phyloP scores from a whole-genome alignment of 768 basidiomycete genomes.

The Pisolithus sp. region DNA sequence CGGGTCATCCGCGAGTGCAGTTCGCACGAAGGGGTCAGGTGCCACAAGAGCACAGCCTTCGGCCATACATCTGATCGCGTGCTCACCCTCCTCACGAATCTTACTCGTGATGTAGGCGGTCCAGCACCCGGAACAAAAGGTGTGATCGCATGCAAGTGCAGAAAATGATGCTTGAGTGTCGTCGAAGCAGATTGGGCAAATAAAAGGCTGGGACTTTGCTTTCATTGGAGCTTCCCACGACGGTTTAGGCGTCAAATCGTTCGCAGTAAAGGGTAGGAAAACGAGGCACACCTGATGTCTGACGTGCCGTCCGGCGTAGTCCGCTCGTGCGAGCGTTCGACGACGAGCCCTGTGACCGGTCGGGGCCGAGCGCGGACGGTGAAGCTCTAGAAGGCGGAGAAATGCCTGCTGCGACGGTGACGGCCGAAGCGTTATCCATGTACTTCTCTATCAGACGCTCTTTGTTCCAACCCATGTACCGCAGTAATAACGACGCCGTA shows the following conservation, averaged over 20 bases:
- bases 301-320: slow-evolving; percentile 25
- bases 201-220: slow-evolving; percentile 47
- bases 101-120: slow-evolving; percentile 70
- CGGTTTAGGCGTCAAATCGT: background rate
- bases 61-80: slow-evolving; percentile 71
- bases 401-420: slow-evolving; percentile 74
- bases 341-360: slow-evolving; percentile 26
- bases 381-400: slow-evolving; percentile 27
- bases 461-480: slow-evolving; percentile 90
- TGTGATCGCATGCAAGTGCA: slow-evolving; percentile 74
- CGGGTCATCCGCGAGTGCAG: slow-evolving; percentile 49
- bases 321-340: slow-evolving; percentile 18
- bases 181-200: slow-evolving; percentile 93
- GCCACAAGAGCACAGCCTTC: slow-evolving; percentile 64
- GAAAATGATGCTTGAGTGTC: slow-evolving; percentile 66
- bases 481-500: slow-evolving; percentile 71
- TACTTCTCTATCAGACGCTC: slow-evolving; percentile 94
- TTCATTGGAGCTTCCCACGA: slow-evolving; percentile 11
- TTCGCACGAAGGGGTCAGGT: slow-evolving; percentile 55
- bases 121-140: slow-evolving; percentile 85
- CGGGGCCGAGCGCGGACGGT: slow-evolving; percentile 24
- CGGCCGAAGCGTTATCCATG: slow-evolving; percentile 81
- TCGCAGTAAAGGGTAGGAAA: background rate
- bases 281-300: slow-evolving; percentile 17
- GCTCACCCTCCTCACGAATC: slow-evolving; percentile 76